These are phyloP conservation scores for Backusella mclennaniae DNA, from an alignment of 192 early-diverging fungal genomes.

Conservation along the genomic window DNA sequence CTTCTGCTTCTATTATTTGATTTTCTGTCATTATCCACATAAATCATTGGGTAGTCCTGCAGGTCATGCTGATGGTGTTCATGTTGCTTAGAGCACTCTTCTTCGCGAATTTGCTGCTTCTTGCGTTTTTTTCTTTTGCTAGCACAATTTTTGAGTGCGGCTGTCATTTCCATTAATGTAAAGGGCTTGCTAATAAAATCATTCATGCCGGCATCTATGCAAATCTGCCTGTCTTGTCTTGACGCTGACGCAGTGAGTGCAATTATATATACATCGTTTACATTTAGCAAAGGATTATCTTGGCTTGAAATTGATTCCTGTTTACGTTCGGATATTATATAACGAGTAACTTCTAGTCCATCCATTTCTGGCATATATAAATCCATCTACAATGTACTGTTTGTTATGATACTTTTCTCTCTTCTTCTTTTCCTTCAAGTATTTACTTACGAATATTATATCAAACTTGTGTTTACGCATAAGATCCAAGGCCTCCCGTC, in stretches of 20 bases:
- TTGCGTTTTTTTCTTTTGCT: conserved; percentile 23
- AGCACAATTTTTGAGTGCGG: conserved; percentile 29
- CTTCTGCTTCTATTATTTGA: background rate
- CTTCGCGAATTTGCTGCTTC: conserved; percentile 15
- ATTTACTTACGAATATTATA: conserved; percentile 42
- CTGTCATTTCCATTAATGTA: conserved; percentile 49
- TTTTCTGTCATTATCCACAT: background rate
- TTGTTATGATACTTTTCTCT: background rate
- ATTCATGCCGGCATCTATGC: conserved; percentile 57
- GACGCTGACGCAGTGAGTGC: conserved; percentile 54
- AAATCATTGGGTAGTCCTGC: background rate
- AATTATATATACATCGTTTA: conserved; percentile 49
- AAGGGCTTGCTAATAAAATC: conserved; percentile 57
- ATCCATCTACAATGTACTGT: conserved; percentile 30
- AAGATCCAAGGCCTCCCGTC: conserved; percentile 45
- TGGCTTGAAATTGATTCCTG: background rate
- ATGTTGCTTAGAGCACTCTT: background rate
- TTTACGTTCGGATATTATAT: conserved; percentile 27
- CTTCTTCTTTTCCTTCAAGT: background rate
- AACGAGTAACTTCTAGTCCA: conserved; percentile 37
- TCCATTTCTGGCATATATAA: conserved; percentile 44
- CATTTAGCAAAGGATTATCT: conserved; percentile 22
- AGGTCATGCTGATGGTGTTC: background rate
- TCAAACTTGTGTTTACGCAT: conserved; percentile 44
- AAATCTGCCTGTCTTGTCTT: conserved; percentile 48